Evolutionary conservation across 2,329 filamentous ascomycete species (phyloP), one percentile per base, ranked within the genome.

Genomic region (Elsinoe arachidis): DNA sequence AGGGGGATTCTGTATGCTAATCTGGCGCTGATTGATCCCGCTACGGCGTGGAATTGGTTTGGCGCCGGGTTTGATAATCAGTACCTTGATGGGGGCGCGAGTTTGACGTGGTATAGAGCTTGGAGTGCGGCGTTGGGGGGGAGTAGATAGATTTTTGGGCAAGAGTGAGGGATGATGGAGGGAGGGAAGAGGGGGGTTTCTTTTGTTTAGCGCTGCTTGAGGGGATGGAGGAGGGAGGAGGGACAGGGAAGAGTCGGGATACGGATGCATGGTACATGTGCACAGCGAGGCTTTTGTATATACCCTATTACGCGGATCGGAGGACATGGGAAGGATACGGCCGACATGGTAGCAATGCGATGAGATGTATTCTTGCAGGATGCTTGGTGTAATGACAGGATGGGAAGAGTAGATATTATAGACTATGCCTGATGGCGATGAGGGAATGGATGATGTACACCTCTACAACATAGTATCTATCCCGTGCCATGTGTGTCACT

Each of bases 1-100:
- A 87, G 82, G 68, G 89, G 92, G 0, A 82, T 97, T 15, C 71
- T 97, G 35, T 89, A 86, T 65, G 88, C 84, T 19, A 96, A 95
- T 69, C 79, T 89, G 43, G 90, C 89, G 0, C 83, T 91, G 6
- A 76, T 90, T 39, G 82, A 96, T 67, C 83, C 92, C 0, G 72
- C 70, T 55, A 73, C 79, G 5, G 83, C 87, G 19, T 96, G 82
- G 77, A 69, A 79, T 0, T 96, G 92, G 70, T 96, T 99, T 69
- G 78, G 78, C 60, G 69, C 74, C 0, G 74, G 78, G 14, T 92
- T 93, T 66, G 78, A 90, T 66, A 76, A 79, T 35, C 71, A 72
- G 41, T 89, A 82, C 80, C 72, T 93, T 44, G 89, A 96, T 72
- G 89, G 88, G 1, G 92, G 93, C 14, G 89, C 88, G 2, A 87